Evolutionary conservation across 164 flowering plant species (phyloP).

Genomic region (Chimonanthus praecox): DNA sequence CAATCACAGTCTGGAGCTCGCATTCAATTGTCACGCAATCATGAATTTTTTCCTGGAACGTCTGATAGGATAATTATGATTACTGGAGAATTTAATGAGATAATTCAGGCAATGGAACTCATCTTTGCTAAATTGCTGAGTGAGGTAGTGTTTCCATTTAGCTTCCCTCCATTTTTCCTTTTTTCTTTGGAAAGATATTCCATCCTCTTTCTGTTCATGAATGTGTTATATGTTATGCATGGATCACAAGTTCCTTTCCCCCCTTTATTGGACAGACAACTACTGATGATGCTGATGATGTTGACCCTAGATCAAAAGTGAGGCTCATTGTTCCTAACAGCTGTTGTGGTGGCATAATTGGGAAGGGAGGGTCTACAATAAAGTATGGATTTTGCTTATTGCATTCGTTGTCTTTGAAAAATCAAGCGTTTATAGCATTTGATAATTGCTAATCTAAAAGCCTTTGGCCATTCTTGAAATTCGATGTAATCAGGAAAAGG

Average conservation of each 20-base stretch:
- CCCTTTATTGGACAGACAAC: constrained; percentile 41
- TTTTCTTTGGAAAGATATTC: background rate
- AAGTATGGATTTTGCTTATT: constrained; percentile 34
- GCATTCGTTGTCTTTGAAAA: background rate
- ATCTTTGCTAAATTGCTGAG: constrained; percentile 59
- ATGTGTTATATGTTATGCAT: background rate
- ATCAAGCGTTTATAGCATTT: background rate
- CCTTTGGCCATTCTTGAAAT: background rate
- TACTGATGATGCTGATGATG: constrained; percentile 63
- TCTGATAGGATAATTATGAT: constrained; percentile 91
- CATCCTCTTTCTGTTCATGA: background rate
- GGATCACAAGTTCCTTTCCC: background rate
- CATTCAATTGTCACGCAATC: constrained; percentile 88
- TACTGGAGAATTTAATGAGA: constrained; percentile 62
- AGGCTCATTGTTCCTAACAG: constrained; percentile 88
- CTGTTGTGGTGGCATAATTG: constrained; percentile 95
- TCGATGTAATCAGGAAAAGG: too few species aligned
- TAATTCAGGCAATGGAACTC: constrained; percentile 74
- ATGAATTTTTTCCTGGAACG: constrained; percentile 95
- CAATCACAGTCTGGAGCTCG: constrained; percentile 90
- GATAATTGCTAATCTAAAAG: background rate
- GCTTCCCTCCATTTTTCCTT: background rate
- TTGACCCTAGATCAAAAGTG: constrained; percentile 66
- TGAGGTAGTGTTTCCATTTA: constrained; percentile 51
- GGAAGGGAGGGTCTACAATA: constrained; percentile 91